These are phyloP conservation scores for Ganoderma multipileum DNA, from an alignment of 1,284 basidiomycete genomes.

Conservation along the genomic window DNA sequence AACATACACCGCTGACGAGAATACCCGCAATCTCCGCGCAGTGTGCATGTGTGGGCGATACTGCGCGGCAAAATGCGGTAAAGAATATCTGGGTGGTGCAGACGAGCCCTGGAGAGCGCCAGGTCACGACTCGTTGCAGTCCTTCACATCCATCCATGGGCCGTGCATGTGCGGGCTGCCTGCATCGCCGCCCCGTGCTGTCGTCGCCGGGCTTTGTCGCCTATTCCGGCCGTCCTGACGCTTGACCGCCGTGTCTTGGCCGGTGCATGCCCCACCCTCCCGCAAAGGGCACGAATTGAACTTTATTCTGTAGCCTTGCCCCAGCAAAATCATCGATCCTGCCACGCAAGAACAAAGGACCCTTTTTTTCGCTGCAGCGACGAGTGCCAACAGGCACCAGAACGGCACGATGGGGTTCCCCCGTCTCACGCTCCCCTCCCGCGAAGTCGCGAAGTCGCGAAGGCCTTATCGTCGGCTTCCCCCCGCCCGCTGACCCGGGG, in stretches of 20 bases:
- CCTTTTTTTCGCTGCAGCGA: background rate
- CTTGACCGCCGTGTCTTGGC: background rate
- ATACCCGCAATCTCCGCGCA: background rate
- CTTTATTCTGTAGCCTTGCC: background rate
- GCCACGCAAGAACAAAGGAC: background rate
- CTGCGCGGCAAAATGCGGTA: background rate
- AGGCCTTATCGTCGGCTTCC: background rate
- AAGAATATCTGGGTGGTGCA: background rate
- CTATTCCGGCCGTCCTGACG: background rate
- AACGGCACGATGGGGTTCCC: background rate
- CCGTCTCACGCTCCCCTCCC: background rate
- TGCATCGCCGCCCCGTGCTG: background rate
- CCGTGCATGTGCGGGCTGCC: background rate
- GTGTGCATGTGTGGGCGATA: background rate
- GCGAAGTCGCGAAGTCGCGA: constrained; percentile 2
- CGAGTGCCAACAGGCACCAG: background rate
- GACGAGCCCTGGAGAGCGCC: background rate
- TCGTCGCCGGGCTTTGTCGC: background rate
- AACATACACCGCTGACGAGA: background rate
- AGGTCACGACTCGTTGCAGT: background rate
- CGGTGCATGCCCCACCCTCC: background rate
- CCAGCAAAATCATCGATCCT: background rate
- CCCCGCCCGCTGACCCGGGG: background rate
- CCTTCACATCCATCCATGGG: background rate
- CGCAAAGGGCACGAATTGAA: background rate